Evolutionary conservation across 371 early-diverging fungal genomes (phyloP).

Genomic region (Mucor lusitanicus): DNA sequence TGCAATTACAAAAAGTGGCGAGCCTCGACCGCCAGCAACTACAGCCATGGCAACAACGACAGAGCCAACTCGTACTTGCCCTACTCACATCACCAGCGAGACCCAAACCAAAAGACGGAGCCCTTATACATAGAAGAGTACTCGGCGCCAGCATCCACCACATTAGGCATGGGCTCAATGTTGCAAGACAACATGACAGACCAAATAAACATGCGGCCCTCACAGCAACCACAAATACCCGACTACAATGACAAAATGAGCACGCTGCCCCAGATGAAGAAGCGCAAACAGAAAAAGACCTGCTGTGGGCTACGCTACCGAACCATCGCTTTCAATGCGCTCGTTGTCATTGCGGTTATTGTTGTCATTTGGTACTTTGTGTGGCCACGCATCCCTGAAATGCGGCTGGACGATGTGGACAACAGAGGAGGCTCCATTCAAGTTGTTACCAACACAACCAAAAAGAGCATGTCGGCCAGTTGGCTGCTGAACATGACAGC

Average conservation of each 20-base stretch:
- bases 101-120: slow-evolving; percentile 28
- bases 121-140: slow-evolving; percentile 43
- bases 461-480: slow-evolving; percentile 19
- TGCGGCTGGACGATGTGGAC: slow-evolving; percentile 21
- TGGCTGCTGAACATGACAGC: slow-evolving; percentile 32
- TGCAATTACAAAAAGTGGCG: slow-evolving; percentile 7
- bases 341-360: slow-evolving; percentile 7
- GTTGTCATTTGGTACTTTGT: slow-evolving; percentile 38
- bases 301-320: slow-evolving; percentile 21
- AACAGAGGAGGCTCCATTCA: slow-evolving; percentile 10
- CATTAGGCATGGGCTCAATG: slow-evolving; percentile 31
- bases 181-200: slow-evolving; percentile 22
- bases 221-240: slow-evolving; percentile 4
- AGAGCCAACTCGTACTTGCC: slow-evolving; percentile 51
- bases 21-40: neutral
- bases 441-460: slow-evolving; percentile 18
- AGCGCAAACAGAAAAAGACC: slow-evolving; percentile 5
- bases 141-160: slow-evolving; percentile 8
- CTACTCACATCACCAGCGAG: slow-evolving; percentile 44
- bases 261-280: slow-evolving; percentile 14
- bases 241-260: slow-evolving; percentile 1
- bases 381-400: slow-evolving; percentile 36
- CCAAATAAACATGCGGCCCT: neutral
- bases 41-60: neutral
- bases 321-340: neutral